phyloP scores from a whole-genome alignment of 164 flowering plant species.

The Malania oleifera region DNA sequence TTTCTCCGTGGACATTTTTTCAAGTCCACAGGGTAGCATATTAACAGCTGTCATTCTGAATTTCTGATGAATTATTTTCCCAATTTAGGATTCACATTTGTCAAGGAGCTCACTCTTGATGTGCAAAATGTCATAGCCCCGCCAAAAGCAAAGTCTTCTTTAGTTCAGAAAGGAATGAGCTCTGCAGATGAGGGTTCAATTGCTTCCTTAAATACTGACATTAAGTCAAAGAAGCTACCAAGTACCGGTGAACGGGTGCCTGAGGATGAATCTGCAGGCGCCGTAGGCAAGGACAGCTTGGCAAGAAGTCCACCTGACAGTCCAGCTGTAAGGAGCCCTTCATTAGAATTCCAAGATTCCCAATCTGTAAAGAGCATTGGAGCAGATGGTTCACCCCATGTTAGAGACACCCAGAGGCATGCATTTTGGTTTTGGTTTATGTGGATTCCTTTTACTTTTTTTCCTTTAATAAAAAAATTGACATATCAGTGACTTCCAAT shows the following conservation, averaged over 20 bases:
- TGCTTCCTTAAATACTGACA: slow-evolving; percentile 30
- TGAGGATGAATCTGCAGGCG: slow-evolving; percentile 38
- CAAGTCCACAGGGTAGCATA: no score
- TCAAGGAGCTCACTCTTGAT: slow-evolving; percentile 88
- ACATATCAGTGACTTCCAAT: background rate
- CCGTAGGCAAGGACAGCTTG: slow-evolving; percentile 39
- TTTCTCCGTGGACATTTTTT: no score
- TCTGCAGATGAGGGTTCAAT: slow-evolving; percentile 23
- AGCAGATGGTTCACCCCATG: slow-evolving; percentile 49
- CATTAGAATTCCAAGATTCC: slow-evolving; percentile 39
- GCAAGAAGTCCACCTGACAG: slow-evolving; percentile 54
- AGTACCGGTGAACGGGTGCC: slow-evolving; percentile 24
- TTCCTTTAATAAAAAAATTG: no score
- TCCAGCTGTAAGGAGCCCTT: slow-evolving; percentile 47
- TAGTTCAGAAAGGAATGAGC: slow-evolving; percentile 27
- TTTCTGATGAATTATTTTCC: slow-evolving; percentile 6
- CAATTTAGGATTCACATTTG: slow-evolving; percentile 67
- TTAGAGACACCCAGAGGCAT: slow-evolving; percentile 57
- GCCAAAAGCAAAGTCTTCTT: slow-evolving; percentile 47
- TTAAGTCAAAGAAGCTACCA: slow-evolving; percentile 39
- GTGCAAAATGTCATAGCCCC: slow-evolving; percentile 78
- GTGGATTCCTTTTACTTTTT: background rate
- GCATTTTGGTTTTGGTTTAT: background rate
- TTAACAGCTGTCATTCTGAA: no score
- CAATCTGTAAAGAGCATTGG: slow-evolving; percentile 27